Evolutionary conservation across 768 basidiomycete genomes (phyloP).

Genomic region (Ramaria sp.): DNA sequence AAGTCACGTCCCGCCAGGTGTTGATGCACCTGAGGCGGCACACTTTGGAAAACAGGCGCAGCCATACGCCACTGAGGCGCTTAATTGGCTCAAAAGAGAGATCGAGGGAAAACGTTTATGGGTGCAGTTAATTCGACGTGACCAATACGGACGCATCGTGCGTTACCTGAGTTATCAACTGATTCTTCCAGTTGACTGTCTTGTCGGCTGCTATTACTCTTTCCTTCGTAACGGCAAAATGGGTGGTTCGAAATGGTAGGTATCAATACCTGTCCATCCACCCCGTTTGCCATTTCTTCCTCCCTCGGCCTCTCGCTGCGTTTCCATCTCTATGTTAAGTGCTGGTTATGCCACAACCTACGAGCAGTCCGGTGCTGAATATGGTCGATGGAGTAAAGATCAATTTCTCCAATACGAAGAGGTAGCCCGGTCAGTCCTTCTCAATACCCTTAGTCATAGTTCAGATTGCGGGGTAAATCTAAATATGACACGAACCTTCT

Average conservation of each 20-base stretch:
- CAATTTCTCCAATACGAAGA: constrained; percentile 50
- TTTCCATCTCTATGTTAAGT: constrained; percentile 66
- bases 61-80: constrained; percentile 60
- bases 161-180: constrained; percentile 18
- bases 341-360: constrained; percentile 73
- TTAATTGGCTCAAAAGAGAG: constrained; percentile 54
- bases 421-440: constrained; percentile 49
- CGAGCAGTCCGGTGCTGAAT: constrained; percentile 67
- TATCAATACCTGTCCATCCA: constrained; percentile 51
- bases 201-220: neutral
- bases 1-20: constrained; percentile 22
- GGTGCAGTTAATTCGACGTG: constrained; percentile 63
- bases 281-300: constrained; percentile 41
- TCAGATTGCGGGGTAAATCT: neutral
- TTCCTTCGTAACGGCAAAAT: neutral
- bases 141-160: constrained; percentile 81
- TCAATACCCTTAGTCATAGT: neutral
- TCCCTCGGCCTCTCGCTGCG: constrained; percentile 32
- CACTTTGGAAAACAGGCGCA: constrained; percentile 82
- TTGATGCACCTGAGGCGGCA: constrained; percentile 89
- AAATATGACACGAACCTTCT: neutral
- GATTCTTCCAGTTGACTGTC: neutral
- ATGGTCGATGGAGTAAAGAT: constrained; percentile 60
- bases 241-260: constrained; percentile 30
- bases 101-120: constrained; percentile 51